phyloP scores from a whole-genome alignment of 2,329 filamentous ascomycete genomes.

The Thermomyces lanuginosus region DNA sequence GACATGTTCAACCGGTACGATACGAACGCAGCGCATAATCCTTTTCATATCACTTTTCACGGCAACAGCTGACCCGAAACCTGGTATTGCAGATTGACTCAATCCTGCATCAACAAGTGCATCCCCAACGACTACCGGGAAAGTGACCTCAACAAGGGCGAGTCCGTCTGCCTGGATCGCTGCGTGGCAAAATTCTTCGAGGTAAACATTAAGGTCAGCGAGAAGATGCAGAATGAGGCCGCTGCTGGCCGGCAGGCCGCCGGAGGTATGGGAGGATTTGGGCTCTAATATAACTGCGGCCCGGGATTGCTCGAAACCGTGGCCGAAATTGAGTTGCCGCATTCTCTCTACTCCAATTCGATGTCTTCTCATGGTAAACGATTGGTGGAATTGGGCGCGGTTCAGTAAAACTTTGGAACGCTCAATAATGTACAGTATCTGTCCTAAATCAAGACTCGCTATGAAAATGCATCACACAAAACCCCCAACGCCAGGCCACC shows the following conservation, averaged over 20 bases:
- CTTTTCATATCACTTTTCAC: not conserved
- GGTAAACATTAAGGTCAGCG: constrained; percentile 91
- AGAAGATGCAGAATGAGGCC: constrained; percentile 86
- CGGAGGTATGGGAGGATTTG: constrained; percentile 36
- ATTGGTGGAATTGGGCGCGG: too few relatives aligned
- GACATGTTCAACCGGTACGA: constrained; percentile 93
- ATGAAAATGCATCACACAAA: too few relatives aligned
- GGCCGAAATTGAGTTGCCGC: too few relatives aligned
- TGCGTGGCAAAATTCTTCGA: constrained; percentile 98
- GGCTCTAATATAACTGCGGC: constrained; percentile 19
- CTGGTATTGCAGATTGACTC: constrained; percentile 47
- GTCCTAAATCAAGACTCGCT: too few relatives aligned
- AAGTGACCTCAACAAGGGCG: constrained; percentile 94
- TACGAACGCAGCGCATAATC: constrained; percentile 1
- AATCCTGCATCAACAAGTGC: constrained; percentile 87
- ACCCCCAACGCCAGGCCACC: too few relatives aligned
- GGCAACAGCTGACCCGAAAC: constrained; percentile 1
- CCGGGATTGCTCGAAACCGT: not conserved
- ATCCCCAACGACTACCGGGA: constrained; percentile 86
- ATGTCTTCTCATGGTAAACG: not conserved
- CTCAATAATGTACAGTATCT: constrained; percentile 1
- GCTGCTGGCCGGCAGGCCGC: constrained; percentile 47
- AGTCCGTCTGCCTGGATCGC: constrained; percentile 93
- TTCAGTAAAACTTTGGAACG: not conserved
- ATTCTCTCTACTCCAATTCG: too few relatives aligned